phyloP scores from a whole-genome alignment of 2,329 filamentous ascomycete species.

The Pseudovirgaria hyperparasitica region DNA sequence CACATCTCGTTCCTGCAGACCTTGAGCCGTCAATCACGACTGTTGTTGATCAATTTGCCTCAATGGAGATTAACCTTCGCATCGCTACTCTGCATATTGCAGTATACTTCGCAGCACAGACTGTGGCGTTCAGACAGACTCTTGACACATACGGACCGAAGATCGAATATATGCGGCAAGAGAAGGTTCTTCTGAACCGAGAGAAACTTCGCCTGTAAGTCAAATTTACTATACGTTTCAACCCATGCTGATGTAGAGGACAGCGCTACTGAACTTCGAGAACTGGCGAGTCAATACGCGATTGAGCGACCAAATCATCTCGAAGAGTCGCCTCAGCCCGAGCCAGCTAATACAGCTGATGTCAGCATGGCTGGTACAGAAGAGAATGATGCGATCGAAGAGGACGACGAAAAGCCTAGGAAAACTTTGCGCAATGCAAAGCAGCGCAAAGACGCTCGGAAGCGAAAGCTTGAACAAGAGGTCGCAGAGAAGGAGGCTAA shows the following conservation, averaged over 20 bases:
- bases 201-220: no score
- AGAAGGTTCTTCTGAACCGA: no score
- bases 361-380: conserved; percentile 51
- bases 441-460: conserved; percentile 53
- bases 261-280: conserved; percentile 58
- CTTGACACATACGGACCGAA: conserved; percentile 90
- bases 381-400: conserved; percentile 64
- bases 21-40: conserved; percentile 64
- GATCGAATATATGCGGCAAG: conserved; percentile 77
- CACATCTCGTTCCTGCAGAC: conserved; percentile 67
- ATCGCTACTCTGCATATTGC: conserved; percentile 72
- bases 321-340: conserved; percentile 44
- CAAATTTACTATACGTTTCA: conserved; percentile 13
- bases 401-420: conserved; percentile 26
- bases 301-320: conserved; percentile 61
- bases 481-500: conserved; percentile 49
- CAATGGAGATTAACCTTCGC: conserved; percentile 71
- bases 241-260: conserved; percentile 3
- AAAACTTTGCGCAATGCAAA: conserved; percentile 46
- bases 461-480: conserved; percentile 59
- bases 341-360: conserved; percentile 40
- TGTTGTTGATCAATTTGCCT: conserved; percentile 57
- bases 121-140: conserved; percentile 73
- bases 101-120: conserved; percentile 74
- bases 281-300: conserved; percentile 60